phyloP scores from a whole-genome alignment of 2,329 filamentous ascomycete genomes.

The Zymoseptoria ardabiliae region DNA sequence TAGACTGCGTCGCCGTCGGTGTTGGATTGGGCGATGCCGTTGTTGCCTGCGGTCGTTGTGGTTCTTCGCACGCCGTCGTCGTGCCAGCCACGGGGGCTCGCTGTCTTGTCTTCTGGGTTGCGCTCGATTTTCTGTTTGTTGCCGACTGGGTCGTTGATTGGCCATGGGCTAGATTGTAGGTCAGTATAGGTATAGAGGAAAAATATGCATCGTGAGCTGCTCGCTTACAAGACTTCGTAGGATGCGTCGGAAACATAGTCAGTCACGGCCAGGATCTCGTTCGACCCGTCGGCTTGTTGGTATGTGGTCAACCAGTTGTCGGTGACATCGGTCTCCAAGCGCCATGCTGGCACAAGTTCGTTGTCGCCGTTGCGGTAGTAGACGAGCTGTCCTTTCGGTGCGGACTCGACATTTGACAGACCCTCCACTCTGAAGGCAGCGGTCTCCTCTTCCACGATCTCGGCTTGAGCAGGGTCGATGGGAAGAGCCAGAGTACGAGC shows the following conservation, averaged over 20 bases:
- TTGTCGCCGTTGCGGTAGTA: conserved; percentile 47
- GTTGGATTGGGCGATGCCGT: conserved; percentile 50
- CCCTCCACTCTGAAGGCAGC: conserved; percentile 40
- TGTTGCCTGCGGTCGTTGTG: conserved; percentile 52
- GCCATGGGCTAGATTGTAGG: conserved; percentile 37
- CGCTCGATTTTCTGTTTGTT: conserved; percentile 39
- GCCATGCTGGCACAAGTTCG: conserved; percentile 47
- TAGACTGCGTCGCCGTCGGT: conserved; percentile 40
- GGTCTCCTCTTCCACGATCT: conserved; percentile 30
- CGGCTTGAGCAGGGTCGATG: conserved; percentile 32
- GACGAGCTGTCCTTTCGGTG: conserved; percentile 50
- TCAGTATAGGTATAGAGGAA: background rate
- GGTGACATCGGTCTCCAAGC: conserved; percentile 51
- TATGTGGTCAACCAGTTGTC: conserved; percentile 56
- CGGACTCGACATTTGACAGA: conserved; percentile 42
- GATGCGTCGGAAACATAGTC: conserved; percentile 52
- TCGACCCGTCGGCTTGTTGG: conserved; percentile 44
- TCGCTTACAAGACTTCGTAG: conserved; percentile 44
- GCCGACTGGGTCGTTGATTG: conserved; percentile 47
- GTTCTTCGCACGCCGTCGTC: conserved; percentile 42
- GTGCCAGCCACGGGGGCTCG: conserved; percentile 50
- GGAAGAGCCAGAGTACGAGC: conserved; percentile 36
- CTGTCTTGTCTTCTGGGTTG: conserved; percentile 43
- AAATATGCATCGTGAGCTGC: too few species aligned
- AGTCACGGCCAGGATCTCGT: conserved; percentile 46